These are phyloP conservation scores for Cladosporium sp. DNA, from an alignment of 2,329 filamentous ascomycete species.

Conservation along the genomic window DNA sequence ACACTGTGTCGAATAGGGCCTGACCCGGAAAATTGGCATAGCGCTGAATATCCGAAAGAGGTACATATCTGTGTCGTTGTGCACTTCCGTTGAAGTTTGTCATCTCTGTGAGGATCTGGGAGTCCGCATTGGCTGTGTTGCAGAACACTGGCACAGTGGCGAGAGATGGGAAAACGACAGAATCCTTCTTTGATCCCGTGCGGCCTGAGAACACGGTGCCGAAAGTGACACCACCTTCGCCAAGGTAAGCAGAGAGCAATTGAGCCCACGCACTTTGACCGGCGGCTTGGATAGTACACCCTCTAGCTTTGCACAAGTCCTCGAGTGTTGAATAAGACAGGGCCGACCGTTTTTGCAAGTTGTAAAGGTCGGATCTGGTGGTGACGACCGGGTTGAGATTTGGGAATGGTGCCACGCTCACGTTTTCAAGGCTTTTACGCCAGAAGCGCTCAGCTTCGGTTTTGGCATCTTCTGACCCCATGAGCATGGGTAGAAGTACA, in stretches of 20 bases:
- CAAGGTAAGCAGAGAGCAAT: conserved; percentile 69
- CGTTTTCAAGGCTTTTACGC: conserved; percentile 13
- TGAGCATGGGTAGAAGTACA: conserved; percentile 44
- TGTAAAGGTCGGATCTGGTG: conserved; percentile 31
- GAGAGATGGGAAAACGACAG: conserved; percentile 70
- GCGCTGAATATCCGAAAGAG: conserved; percentile 67
- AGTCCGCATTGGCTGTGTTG: conserved; percentile 51
- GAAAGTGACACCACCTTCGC: conserved; percentile 69
- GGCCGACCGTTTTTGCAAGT: conserved; percentile 35
- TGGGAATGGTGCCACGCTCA: conserved; percentile 64
- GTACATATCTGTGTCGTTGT: conserved; percentile 65
- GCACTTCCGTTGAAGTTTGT: conserved; percentile 61
- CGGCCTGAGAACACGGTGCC: conserved; percentile 77
- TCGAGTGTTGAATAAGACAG: conserved; percentile 48
- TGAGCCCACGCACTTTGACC: conserved; percentile 75
- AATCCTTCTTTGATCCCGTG: conserved; percentile 53
- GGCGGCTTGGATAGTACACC: conserved; percentile 70
- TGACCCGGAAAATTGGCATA: conserved; percentile 62
- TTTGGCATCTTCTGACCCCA: conserved; percentile 23
- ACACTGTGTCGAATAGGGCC: conserved; percentile 74
- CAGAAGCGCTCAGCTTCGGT: conserved; percentile 23
- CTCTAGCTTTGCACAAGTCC: conserved; percentile 48
- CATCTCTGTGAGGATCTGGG: conserved; percentile 56
- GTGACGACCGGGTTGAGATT: conserved; percentile 60
- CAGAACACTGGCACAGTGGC: conserved; percentile 71